Conservation (phyloP, 345 rosid genomes). For the Citrus inodora region DNA sequence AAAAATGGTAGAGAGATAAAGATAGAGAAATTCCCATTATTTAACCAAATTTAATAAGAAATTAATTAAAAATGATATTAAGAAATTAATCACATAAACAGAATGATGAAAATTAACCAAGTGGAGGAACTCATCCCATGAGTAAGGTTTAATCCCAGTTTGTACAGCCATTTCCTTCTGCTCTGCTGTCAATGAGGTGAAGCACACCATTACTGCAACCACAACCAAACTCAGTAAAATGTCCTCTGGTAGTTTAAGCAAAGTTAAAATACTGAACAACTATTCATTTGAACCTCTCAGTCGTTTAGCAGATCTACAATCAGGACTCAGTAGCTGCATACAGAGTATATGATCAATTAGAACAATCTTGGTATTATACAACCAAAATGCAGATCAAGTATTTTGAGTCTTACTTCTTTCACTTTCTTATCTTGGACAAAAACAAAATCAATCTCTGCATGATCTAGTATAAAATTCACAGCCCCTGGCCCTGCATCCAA, state of each 20-base stretch:
- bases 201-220: slow-evolving; percentile 72
- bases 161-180: slow-evolving; percentile 46
- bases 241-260: slow-evolving; percentile 2
- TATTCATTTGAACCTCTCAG: slow-evolving; percentile 50
- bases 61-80: too few species aligned
- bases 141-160: slow-evolving; percentile 50
- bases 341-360: not conserved
- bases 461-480: slow-evolving; percentile 75
- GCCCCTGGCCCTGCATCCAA: slow-evolving; percentile 72
- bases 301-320: slow-evolving; percentile 46
- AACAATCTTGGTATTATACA: not conserved
- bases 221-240: slow-evolving; percentile 19
- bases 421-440: slow-evolving; percentile 81
- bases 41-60: too few species aligned
- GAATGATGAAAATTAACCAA: slow-evolving; percentile 44
- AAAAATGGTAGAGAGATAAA: too few species aligned
- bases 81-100: not conserved
- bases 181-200: slow-evolving; percentile 55
- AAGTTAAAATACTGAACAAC: slow-evolving; percentile 6
- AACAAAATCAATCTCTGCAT: slow-evolving; percentile 79
- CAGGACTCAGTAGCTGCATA: slow-evolving; percentile 62
- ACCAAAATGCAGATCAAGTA: not conserved
- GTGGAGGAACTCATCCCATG: slow-evolving; percentile 76
- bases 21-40: too few species aligned
- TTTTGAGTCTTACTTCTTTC: slow-evolving; percentile 48